Conservation (phyloP, 2,329 filamentous ascomycete species). For the Lojkania enalia region DNA sequence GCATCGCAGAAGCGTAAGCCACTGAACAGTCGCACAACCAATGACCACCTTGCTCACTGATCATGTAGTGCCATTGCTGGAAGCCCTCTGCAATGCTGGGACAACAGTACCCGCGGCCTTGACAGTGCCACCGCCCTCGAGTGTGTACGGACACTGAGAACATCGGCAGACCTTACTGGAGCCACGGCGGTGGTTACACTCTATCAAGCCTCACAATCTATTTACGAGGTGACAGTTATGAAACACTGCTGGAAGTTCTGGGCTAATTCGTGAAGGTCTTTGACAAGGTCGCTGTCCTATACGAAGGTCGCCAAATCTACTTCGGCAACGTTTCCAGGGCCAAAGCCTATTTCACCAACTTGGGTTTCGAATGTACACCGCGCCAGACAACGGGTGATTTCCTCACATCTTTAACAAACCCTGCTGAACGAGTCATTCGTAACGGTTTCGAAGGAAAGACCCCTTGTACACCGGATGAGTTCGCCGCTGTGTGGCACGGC, state of each 20-base stretch:
- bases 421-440: slow-evolving; percentile 62
- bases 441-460: slow-evolving; percentile 57
- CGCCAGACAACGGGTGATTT: slow-evolving; percentile 72
- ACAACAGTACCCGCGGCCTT: slow-evolving; percentile 40
- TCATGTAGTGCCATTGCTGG: slow-evolving; percentile 28
- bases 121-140: slow-evolving; percentile 56
- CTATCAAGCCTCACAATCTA: slow-evolving; percentile 69
- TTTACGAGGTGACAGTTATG: slow-evolving; percentile 61
- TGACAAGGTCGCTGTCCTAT: slow-evolving; percentile 70
- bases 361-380: slow-evolving; percentile 71
- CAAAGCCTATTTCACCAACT: slow-evolving; percentile 65
- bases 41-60: slow-evolving; percentile 26
- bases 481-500: slow-evolving; percentile 61
- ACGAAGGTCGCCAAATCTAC: slow-evolving; percentile 70
- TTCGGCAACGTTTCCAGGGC: slow-evolving; percentile 64
- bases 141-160: slow-evolving; percentile 58
- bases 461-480: slow-evolving; percentile 65
- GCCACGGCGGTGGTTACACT: slow-evolving; percentile 48
- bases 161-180: slow-evolving; percentile 54
- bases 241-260: neutral
- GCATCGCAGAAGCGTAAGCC: slow-evolving; percentile 59
- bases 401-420: slow-evolving; percentile 66
- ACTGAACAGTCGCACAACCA: neutral
- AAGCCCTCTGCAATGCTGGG: slow-evolving; percentile 40
- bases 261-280: slow-evolving; percentile 47